Percentiles rank a stretch among this genome's conserved stretches.
Evolutionary conservation across 1,284 basidiomycete genomes (phyloP).

Genomic region (Heterobasidion irregulare): DNA sequence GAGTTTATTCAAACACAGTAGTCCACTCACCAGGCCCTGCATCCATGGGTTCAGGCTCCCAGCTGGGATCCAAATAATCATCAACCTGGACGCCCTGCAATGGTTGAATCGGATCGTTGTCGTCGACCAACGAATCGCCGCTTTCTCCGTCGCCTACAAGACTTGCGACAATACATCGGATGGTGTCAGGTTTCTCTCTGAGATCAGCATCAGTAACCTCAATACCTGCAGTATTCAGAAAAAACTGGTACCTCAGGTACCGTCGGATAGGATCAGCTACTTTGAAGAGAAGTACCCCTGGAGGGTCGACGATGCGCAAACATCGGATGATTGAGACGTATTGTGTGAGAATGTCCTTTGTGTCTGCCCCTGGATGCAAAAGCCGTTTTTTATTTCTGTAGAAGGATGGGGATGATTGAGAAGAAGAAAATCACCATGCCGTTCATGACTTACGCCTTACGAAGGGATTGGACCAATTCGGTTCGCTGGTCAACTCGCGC

Average conservation of each 20-base stretch:
- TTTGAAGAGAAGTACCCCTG: constrained; percentile 86
- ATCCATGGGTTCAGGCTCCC: constrained; percentile 92
- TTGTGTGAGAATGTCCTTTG: constrained; percentile 83
- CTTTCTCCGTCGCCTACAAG: constrained; percentile 82
- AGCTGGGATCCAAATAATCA: constrained; percentile 81
- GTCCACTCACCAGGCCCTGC: constrained; percentile 71
- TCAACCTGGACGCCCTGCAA: constrained; percentile 70
- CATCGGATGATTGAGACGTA: constrained; percentile 96
- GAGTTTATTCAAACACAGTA: constrained; percentile 1
- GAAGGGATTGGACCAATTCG: constrained; percentile 60
- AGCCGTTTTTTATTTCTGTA: constrained; percentile 77
- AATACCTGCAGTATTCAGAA: background rate
- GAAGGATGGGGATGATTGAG: background rate
- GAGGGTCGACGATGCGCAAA: constrained; percentile 84
- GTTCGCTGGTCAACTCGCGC: constrained; percentile 72
- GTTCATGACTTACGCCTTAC: constrained; percentile 47
- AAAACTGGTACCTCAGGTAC: constrained; percentile 61
- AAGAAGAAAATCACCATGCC: constrained; percentile 10
- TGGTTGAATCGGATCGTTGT: constrained; percentile 70
- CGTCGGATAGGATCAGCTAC: constrained; percentile 85
- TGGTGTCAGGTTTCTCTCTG: constrained; percentile 84
- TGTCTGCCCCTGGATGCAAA: constrained; percentile 94
- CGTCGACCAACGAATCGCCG: constrained; percentile 73
- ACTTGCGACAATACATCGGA: constrained; percentile 85
- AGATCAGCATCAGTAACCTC: background rate